Evolutionary conservation across 495 filamentous ascomycete genomes (phyloP).

Genomic region (Neurospora pannonica): DNA sequence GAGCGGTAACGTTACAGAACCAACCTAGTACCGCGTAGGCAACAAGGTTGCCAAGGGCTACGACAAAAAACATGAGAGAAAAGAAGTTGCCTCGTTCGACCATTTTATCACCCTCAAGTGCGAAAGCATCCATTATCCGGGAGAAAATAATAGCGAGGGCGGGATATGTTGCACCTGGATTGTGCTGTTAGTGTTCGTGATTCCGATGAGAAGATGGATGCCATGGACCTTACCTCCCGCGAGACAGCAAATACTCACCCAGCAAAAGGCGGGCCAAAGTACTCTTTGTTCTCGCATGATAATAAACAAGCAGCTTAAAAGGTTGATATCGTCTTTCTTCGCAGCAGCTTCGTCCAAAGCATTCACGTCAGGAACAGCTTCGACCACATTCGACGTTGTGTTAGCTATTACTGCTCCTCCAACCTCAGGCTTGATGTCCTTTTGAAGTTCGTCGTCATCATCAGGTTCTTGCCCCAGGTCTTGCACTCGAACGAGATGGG

Average conservation of each 20-base stretch:
- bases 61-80: constrained; percentile 47
- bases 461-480: constrained; percentile 20
- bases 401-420: constrained; percentile 17
- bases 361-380: constrained; percentile 10
- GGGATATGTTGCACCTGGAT: constrained; percentile 22
- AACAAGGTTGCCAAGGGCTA: constrained; percentile 32
- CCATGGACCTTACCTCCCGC: constrained; percentile 8
- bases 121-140: constrained; percentile 21
- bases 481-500: constrained; percentile 36
- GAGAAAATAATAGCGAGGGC: constrained; percentile 25
- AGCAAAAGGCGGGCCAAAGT: constrained; percentile 20
- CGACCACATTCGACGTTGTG: constrained; percentile 21
- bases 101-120: constrained; percentile 11
- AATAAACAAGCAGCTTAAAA: constrained; percentile 30
- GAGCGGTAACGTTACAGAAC: constrained; percentile 31
- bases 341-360: not conserved
- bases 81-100: constrained; percentile 35
- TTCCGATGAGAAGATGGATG: not conserved
- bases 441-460: not conserved
- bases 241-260: constrained; percentile 14
- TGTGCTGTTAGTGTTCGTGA: not conserved
- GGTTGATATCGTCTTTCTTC: constrained; percentile 9
- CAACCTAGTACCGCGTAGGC: constrained; percentile 36
- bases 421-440: constrained; percentile 16
- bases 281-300: constrained; percentile 27